These are phyloP conservation scores for Musa acuminata DNA, from an alignment of 176 grass and related monocot genomes.

Conservation along the genomic window DNA sequence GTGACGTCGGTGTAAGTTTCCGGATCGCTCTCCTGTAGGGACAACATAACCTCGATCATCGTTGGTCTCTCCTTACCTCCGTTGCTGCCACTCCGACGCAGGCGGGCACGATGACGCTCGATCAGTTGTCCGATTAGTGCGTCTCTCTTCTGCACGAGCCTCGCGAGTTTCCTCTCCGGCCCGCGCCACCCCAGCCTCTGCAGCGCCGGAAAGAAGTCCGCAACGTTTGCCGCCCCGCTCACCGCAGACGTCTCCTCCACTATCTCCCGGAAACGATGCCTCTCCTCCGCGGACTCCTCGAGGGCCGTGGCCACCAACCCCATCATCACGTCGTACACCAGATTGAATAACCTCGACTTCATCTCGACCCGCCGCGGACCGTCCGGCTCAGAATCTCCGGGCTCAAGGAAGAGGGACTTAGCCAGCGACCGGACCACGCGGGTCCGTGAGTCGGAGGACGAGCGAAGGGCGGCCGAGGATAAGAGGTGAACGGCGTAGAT, in stretches of 20 bases:
- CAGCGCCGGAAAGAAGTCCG: slow-evolving; percentile 23
- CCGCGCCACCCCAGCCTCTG: slow-evolving; percentile 14
- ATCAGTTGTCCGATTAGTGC: slow-evolving; percentile 5
- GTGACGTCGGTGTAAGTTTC: slow-evolving; percentile 15
- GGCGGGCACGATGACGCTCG: neutral
- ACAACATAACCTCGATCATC: slow-evolving; percentile 14
- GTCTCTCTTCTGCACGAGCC: neutral
- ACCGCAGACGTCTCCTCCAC: neutral
- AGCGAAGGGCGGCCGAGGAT: neutral
- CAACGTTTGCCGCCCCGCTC: neutral
- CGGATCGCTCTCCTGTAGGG: slow-evolving; percentile 17
- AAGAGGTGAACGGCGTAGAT: neutral
- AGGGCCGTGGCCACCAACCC: slow-evolving; percentile 4
- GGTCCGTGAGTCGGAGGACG: neutral
- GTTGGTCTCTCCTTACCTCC: neutral
- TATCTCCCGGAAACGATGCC: neutral
- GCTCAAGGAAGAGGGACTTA: neutral
- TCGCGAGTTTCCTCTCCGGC: neutral
- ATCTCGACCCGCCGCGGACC: neutral
- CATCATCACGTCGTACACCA: neutral
- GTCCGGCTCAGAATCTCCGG: neutral
- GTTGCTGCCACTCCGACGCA: too few species aligned
- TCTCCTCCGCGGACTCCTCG: slow-evolving; percentile 4
- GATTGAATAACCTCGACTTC: neutral
- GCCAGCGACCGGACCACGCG: neutral